A percentile compares a stretch with the other conserved stretches of the same genome.
These are phyloP conservation scores for Eucalyptus erythrocorys DNA, from an alignment of 345 rosid genomes.

Conservation along the genomic window DNA sequence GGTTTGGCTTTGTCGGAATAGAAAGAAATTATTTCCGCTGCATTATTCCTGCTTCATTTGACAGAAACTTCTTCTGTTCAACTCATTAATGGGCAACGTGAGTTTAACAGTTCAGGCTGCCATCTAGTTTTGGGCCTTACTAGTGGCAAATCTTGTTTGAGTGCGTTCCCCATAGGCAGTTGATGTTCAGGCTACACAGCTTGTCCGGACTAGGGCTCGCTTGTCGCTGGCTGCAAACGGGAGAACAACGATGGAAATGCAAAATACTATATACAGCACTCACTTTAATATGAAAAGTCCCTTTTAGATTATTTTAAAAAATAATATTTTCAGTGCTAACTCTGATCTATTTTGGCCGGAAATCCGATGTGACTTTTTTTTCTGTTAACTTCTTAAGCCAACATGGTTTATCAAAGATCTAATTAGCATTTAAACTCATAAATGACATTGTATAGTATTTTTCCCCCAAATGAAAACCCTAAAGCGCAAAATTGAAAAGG, in stretches of 20 bases:
- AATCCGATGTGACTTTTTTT: accelerated
- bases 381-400: no score
- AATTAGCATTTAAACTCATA: no score
- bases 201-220: conserved; percentile 32
- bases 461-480: no score
- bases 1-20: conserved; percentile 8
- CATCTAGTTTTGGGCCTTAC: conserved; percentile 31
- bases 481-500: no score
- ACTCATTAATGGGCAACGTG: conserved; percentile 29
- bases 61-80: conserved; percentile 36
- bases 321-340: no score
- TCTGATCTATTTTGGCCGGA: accelerated
- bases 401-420: no score
- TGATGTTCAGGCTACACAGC: conserved; percentile 40
- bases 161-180: conserved; percentile 35
- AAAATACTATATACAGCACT: no score
- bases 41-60: not conserved
- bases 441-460: no score
- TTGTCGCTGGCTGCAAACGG: conserved; percentile 21
- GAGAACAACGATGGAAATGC: no score
- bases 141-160: conserved; percentile 48
- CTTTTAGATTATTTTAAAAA: no score
- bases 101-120: conserved; percentile 36
- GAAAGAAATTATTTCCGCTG: conserved; percentile 19
- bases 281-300: no score